A percentile compares a stretch with the other conserved stretches of the same genome.
Conservation (phyloP, 2,329 filamentous ascomycete species). For the Thielaviopsis euricoi region DNA sequence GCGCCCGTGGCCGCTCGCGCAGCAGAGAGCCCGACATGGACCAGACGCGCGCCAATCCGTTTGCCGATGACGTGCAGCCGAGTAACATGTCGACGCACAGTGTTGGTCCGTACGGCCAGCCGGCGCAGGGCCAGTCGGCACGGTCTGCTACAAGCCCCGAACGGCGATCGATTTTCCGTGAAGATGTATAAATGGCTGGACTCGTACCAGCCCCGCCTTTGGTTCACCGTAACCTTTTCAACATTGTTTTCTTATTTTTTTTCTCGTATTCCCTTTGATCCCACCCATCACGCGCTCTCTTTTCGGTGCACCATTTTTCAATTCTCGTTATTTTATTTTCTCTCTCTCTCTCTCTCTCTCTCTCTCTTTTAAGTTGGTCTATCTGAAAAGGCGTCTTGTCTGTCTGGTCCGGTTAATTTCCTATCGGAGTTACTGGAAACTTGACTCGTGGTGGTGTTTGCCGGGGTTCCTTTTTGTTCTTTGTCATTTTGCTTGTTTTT, state of each 20-base stretch:
- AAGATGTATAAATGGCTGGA: slow-evolving; percentile 39
- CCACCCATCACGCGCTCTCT: background rate
- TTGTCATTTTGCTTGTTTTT: background rate
- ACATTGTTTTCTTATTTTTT: background rate
- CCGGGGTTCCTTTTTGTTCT: background rate
- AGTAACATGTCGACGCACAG: slow-evolving; percentile 48
- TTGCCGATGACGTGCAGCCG: slow-evolving; percentile 50
- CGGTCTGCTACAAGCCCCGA: slow-evolving; percentile 39
- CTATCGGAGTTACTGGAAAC: background rate
- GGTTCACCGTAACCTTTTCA: too few species aligned
- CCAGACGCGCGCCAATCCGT: slow-evolving; percentile 39
- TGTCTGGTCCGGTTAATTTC: background rate
- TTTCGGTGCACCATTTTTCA: background rate
- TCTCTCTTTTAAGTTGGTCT: background rate
- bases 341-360: background rate
- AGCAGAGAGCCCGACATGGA: slow-evolving; percentile 26
- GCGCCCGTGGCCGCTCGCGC: slow-evolving; percentile 22
- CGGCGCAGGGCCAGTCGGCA: slow-evolving; percentile 18
- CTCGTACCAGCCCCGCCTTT: background rate
- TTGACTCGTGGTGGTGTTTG: background rate
- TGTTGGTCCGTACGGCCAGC: slow-evolving; percentile 43
- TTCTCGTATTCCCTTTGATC: background rate
- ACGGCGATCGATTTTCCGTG: slow-evolving; percentile 52
- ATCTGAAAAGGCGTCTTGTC: background rate
- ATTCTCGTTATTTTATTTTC: background rate